Percentiles rank a stretch among this genome's conserved stretches.
These are phyloP conservation scores for Oryza meyeriana DNA, from an alignment of 176 grass and related monocot species.

Conservation along the genomic window DNA sequence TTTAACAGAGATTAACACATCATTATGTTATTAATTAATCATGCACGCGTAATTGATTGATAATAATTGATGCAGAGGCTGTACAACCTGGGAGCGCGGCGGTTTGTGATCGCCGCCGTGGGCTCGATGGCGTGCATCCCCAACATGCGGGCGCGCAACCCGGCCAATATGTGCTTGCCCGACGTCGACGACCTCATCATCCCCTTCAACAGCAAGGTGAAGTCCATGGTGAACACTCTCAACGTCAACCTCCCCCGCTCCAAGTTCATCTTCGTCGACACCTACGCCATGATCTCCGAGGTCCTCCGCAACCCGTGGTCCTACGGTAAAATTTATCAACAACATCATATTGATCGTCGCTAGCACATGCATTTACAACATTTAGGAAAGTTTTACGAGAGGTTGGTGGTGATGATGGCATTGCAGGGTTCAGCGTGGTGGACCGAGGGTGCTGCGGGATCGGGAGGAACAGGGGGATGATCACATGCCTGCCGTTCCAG, in stretches of 20 bases:
- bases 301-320: conserved; percentile 56
- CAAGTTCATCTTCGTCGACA: conserved; percentile 88
- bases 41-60: neutral
- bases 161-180: conserved; percentile 55
- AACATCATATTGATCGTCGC: too few relatives aligned
- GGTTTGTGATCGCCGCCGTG: conserved; percentile 71
- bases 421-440: conserved; percentile 65
- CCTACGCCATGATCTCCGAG: conserved; percentile 69
- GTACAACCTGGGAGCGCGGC: conserved; percentile 70
- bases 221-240: conserved; percentile 65
- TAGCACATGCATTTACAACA: too few relatives aligned
- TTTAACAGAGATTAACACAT: neutral
- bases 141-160: conserved; percentile 66
- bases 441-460: conserved; percentile 90
- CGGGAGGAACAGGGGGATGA: conserved; percentile 70
- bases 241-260: conserved; percentile 56
- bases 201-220: conserved; percentile 80
- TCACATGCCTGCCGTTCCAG: conserved; percentile 85
- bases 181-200: conserved; percentile 80
- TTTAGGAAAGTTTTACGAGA: too few relatives aligned
- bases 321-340: conserved; percentile 41
- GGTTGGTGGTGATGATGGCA: neutral
- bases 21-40: neutral
- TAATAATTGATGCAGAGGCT: conserved; percentile 41
- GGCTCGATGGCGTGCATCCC: conserved; percentile 94